phyloP scores from a whole-genome alignment of 2,329 filamentous ascomycete genomes.

The Arachnopeziza araneosa region DNA sequence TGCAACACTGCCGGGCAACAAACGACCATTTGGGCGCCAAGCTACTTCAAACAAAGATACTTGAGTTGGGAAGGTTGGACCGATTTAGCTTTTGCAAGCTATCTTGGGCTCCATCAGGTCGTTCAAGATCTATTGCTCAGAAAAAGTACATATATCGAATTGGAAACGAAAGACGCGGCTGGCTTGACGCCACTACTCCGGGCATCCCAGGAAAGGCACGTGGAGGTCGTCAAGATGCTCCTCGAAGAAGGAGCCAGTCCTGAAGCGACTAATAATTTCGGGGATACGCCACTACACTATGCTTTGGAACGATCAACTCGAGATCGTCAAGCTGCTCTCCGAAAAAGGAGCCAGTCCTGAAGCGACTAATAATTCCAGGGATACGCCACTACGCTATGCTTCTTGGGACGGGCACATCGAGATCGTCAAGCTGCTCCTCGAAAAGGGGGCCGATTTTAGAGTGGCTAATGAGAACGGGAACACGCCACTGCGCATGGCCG shows the following conservation, averaged over 20 bases:
- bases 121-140: constrained; percentile 10
- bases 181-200: background rate
- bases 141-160: constrained; percentile 6
- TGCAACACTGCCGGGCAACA: background rate
- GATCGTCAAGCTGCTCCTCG: background rate
- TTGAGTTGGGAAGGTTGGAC: background rate
- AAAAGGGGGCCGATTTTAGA: background rate
- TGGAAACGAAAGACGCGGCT: background rate
- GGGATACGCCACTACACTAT: background rate
- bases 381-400: background rate
- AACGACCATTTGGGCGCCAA: constrained; percentile 2
- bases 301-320: background rate
- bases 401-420: background rate
- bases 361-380: background rate
- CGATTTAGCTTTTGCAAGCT: background rate
- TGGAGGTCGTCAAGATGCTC: constrained; percentile 3
- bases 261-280: background rate
- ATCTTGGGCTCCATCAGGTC: background rate
- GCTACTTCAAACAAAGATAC: background rate
- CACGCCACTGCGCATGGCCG: constrained; percentile 5
- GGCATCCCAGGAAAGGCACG: constrained; percentile 1
- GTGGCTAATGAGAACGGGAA: background rate
- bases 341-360: background rate
- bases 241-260: background rate
- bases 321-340: background rate